Conservation (phyloP, 331 rosid genomes). For the Saraca asoca region DNA sequence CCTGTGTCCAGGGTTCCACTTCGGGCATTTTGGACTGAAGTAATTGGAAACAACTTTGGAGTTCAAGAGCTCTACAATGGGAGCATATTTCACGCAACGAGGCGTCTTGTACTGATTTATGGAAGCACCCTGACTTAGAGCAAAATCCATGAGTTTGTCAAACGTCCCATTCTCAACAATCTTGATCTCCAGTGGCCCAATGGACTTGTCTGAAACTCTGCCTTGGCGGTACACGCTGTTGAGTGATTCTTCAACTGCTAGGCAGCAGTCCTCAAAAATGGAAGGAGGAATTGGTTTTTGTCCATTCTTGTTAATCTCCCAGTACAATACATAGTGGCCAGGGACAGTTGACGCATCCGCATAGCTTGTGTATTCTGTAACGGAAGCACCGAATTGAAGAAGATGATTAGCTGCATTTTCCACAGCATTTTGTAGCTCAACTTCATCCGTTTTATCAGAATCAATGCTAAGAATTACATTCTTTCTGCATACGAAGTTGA, state of each 20-base stretch:
- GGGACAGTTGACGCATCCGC: slow-evolving; percentile 48
- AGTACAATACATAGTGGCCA: slow-evolving; percentile 52
- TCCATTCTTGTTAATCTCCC: slow-evolving; percentile 45
- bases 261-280: slow-evolving; percentile 48
- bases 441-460: slow-evolving; percentile 54
- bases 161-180: slow-evolving; percentile 50
- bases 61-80: slow-evolving; percentile 43
- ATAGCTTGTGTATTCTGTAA: slow-evolving; percentile 51
- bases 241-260: slow-evolving; percentile 45
- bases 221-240: slow-evolving; percentile 49
- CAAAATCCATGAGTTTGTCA: slow-evolving; percentile 55
- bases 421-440: slow-evolving; percentile 58
- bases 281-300: slow-evolving; percentile 36
- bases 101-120: slow-evolving; percentile 61
- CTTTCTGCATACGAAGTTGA: slow-evolving; percentile 54
- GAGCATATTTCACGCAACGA: slow-evolving; percentile 43
- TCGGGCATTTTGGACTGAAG: slow-evolving; percentile 52
- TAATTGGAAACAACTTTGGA: slow-evolving; percentile 39
- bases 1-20: slow-evolving; percentile 50
- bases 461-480: slow-evolving; percentile 52
- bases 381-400: slow-evolving; percentile 28
- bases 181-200: slow-evolving; percentile 56
- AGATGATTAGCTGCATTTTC: slow-evolving; percentile 43
- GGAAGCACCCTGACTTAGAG: slow-evolving; percentile 51
- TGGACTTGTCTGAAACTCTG: slow-evolving; percentile 50